Evolutionary conservation across 2,329 filamentous ascomycete species (phyloP).

Genomic region (Ascochyta rabiei): DNA sequence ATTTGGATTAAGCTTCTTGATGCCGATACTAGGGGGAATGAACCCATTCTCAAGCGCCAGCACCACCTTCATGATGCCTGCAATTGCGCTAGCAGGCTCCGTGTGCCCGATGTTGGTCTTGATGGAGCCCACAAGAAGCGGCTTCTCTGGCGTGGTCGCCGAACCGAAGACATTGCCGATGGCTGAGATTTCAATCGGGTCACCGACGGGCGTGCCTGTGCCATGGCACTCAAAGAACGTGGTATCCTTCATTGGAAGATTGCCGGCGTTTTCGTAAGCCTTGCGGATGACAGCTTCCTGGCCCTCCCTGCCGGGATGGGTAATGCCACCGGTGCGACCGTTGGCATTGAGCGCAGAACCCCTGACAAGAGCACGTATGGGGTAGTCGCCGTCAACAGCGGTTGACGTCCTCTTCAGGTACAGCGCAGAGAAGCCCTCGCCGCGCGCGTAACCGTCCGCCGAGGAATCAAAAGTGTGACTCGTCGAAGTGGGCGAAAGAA

Average conservation of each 20-base stretch:
- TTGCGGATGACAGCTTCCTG: constrained; percentile 37
- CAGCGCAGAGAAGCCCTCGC: constrained; percentile 36
- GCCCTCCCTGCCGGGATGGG: constrained; percentile 50
- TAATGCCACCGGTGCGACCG: constrained; percentile 43
- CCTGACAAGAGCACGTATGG: constrained; percentile 41
- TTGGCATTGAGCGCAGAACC: constrained; percentile 23
- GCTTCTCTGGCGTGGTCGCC: not conserved
- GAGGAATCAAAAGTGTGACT: constrained; percentile 28
- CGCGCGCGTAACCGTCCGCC: constrained; percentile 35
- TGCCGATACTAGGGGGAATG: constrained; percentile 29
- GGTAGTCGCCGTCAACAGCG: constrained; percentile 38
- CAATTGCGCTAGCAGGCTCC: constrained; percentile 46
- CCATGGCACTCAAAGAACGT: constrained; percentile 52
- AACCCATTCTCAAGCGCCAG: constrained; percentile 46
- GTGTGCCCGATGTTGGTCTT: constrained; percentile 51
- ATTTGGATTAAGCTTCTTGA: not conserved
- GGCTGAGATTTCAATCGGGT: constrained; percentile 26
- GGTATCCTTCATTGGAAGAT: constrained; percentile 27
- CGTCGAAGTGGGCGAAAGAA: constrained; percentile 22
- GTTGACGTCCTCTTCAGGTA: constrained; percentile 36
- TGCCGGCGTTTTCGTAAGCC: constrained; percentile 45
- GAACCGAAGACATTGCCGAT: constrained; percentile 15
- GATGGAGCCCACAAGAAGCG: constrained; percentile 16
- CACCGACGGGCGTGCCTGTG: constrained; percentile 63
- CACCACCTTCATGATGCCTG: constrained; percentile 43